Evolutionary conservation across 805 yeast species (phyloP).

Genomic region (Sugiyamaella valdiviana): DNA sequence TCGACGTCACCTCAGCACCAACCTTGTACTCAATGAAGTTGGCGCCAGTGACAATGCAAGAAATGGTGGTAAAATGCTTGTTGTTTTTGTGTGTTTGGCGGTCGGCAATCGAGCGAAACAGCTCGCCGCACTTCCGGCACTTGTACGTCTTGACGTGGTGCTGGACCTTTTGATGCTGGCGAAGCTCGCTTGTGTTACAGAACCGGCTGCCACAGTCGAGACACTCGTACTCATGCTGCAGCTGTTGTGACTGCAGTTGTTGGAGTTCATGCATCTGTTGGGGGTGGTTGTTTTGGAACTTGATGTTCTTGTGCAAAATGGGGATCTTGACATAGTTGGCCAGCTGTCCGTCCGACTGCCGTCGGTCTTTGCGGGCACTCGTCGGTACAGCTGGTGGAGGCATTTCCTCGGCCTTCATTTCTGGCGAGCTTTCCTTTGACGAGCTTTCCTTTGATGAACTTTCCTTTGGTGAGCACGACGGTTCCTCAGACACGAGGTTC

Average conservation of each 20-base stretch:
- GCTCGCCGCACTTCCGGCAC: constrained; percentile 25
- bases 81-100: constrained; percentile 26
- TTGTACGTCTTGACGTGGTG: constrained; percentile 20
- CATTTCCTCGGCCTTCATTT: background rate
- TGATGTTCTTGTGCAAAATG: background rate
- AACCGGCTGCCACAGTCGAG: constrained; percentile 19
- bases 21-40: constrained; percentile 21
- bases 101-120: constrained; percentile 24
- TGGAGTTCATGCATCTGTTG: background rate
- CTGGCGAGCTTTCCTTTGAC: background rate
- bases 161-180: constrained; percentile 19
- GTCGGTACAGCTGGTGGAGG: background rate
- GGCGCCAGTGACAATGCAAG: constrained; percentile 14
- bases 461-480: background rate
- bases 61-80: constrained; percentile 21
- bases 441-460: background rate
- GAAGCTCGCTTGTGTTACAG: constrained; percentile 17
- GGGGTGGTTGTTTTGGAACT: background rate
- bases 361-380: background rate
- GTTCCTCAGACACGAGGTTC: background rate
- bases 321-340: background rate
- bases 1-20: constrained; percentile 15
- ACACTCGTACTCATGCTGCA: constrained; percentile 12
- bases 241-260: background rate
- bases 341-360: background rate